Evolutionary conservation across 2,329 filamentous ascomycete species (phyloP).

Genomic region (Trichoderma sp.): DNA sequence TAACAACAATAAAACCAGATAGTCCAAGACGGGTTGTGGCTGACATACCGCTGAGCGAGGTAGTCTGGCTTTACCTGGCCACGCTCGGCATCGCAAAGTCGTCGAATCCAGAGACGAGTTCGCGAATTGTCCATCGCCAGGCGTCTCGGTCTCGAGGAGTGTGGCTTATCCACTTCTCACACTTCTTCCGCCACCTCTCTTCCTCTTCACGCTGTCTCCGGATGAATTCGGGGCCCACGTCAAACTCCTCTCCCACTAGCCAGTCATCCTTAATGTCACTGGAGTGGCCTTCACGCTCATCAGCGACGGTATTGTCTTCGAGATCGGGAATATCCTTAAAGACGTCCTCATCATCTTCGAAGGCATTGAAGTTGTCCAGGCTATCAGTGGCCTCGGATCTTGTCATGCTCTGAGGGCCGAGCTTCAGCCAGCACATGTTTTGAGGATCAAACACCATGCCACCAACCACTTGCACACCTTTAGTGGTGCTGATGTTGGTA

Average conservation of each 20-base stretch:
- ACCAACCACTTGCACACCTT: slow-evolving; percentile 91
- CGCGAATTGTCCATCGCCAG: slow-evolving; percentile 78
- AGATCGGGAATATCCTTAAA: slow-evolving; percentile 95
- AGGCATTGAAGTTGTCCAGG: slow-evolving; percentile 65
- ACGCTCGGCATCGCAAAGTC: slow-evolving; percentile 37
- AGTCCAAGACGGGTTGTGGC: not conserved
- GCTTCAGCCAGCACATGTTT: slow-evolving; percentile 96
- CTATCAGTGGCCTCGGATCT: slow-evolving; percentile 56
- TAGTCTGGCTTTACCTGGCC: not conserved
- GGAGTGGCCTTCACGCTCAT: slow-evolving; percentile 52
- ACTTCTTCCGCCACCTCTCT: slow-evolving; percentile 84
- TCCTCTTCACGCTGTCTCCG: slow-evolving; percentile 88
- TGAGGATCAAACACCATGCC: slow-evolving; percentile 98
- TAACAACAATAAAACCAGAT: not conserved
- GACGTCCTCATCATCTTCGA: slow-evolving; percentile 87
- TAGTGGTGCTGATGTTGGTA: slow-evolving; percentile 80
- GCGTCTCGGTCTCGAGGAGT: slow-evolving; percentile 57
- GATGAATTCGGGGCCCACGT: slow-evolving; percentile 94
- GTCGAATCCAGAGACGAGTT: slow-evolving; percentile 53
- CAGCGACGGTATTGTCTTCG: slow-evolving; percentile 64
- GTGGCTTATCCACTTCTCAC: slow-evolving; percentile 77
- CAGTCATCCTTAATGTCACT: slow-evolving; percentile 73
- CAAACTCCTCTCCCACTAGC: slow-evolving; percentile 93
- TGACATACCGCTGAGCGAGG: not conserved
- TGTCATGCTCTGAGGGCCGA: slow-evolving; percentile 48